Evolutionary conservation across 352 stramenopile species (phyloP).

Genomic region (Peronosclerospora sorghi): DNA sequence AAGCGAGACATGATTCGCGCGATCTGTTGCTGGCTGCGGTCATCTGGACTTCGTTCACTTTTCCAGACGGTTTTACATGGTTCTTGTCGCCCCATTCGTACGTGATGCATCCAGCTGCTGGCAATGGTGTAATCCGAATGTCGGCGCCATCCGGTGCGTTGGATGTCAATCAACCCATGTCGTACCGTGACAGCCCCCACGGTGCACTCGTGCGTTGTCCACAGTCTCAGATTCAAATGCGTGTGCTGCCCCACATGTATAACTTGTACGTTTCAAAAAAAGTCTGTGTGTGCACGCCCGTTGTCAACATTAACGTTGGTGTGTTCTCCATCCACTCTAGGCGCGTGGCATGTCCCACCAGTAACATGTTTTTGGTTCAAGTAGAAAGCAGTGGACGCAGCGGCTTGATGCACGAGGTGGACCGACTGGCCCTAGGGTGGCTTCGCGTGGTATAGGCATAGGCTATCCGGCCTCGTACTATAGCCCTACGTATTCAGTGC

Average conservation of each 20-base stretch:
- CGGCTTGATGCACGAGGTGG: constrained; percentile 17
- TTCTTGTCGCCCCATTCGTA: too few species aligned
- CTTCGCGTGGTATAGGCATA: constrained; percentile 29
- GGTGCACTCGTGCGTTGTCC: constrained; percentile 75
- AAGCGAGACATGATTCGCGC: too few species aligned
- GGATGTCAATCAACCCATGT: constrained; percentile 36
- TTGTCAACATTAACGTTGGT: not conserved
- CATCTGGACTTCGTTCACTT: too few species aligned
- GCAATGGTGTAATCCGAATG: constrained; percentile 12
- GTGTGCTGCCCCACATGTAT: too few species aligned
- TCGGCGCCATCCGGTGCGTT: too few species aligned
- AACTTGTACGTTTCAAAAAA: constrained; percentile 86
- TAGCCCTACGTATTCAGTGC: constrained; percentile 39
- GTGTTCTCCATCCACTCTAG: constrained; percentile 13
- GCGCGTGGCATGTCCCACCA: constrained; percentile 69
- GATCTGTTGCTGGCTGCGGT: too few species aligned
- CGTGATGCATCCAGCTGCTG: too few species aligned
- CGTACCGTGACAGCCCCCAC: too few species aligned
- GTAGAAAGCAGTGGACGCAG: constrained; percentile 20
- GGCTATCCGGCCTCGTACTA: constrained; percentile 48
- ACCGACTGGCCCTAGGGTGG: constrained; percentile 9
- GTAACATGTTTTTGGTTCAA: constrained; percentile 82
- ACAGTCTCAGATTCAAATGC: constrained; percentile 78
- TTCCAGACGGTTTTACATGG: too few species aligned
- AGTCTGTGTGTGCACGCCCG: not conserved